A percentile compares a stretch with the other conserved stretches of the same genome.
Conservation (phyloP, 768 basidiomycete species). For the Termitomyces sp. region DNA sequence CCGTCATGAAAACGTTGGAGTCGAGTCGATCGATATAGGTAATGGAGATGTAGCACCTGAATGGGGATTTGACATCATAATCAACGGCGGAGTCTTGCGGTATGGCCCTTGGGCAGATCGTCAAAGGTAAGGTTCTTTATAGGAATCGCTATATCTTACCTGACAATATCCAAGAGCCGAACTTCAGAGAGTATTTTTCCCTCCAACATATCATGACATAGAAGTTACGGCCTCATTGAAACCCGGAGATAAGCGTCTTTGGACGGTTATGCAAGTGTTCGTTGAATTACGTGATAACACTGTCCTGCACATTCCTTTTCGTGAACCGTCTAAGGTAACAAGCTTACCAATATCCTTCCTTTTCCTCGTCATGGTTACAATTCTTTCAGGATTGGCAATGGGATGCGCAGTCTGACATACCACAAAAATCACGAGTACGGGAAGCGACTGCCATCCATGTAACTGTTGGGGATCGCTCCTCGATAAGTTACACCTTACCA, state of each 20-base stretch:
- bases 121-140: slow-evolving; percentile 56
- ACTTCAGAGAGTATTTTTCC: slow-evolving; percentile 83
- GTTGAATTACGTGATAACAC: slow-evolving; percentile 79
- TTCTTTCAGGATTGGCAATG: slow-evolving; percentile 82
- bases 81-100: slow-evolving; percentile 71
- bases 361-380: neutral
- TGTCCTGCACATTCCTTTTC: slow-evolving; percentile 81
- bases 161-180: slow-evolving; percentile 47
- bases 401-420: slow-evolving; percentile 60
- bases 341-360: neutral
- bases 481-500: slow-evolving; percentile 81
- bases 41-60: slow-evolving; percentile 89
- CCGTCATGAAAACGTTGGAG: slow-evolving; percentile 25
- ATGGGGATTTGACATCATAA: slow-evolving; percentile 86
- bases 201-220: slow-evolving; percentile 68
- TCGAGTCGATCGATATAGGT: slow-evolving; percentile 66
- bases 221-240: slow-evolving; percentile 56
- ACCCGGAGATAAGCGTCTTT: slow-evolving; percentile 79
- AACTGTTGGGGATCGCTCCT: slow-evolving; percentile 75
- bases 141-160: neutral
- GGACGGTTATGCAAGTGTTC: slow-evolving; percentile 79
- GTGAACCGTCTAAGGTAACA: slow-evolving; percentile 83
- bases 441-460: slow-evolving; percentile 75
- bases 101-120: slow-evolving; percentile 99
- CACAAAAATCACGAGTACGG: slow-evolving; percentile 51